phyloP scores from a whole-genome alignment of 2,329 filamentous ascomycete species.

The Penicillium janthinellum region DNA sequence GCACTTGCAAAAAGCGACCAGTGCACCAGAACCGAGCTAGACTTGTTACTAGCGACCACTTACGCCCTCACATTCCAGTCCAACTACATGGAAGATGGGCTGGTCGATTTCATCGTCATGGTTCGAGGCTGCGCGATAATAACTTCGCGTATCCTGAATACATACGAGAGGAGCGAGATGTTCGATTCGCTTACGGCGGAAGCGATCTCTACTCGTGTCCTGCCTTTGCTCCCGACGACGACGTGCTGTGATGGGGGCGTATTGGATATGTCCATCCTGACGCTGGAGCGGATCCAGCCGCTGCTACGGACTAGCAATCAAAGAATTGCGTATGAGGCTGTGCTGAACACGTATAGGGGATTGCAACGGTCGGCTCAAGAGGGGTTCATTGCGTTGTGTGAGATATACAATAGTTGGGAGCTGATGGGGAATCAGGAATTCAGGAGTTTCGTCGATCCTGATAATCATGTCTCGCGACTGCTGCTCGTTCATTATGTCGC shows the following conservation, averaged over 20 bases:
- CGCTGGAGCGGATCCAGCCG: neutral
- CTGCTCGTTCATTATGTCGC: neutral
- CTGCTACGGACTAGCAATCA: neutral
- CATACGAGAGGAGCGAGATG: neutral
- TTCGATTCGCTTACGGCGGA: neutral
- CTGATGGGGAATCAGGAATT: neutral
- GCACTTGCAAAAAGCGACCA: neutral
- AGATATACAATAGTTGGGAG: neutral
- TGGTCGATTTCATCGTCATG: constrained; percentile 39
- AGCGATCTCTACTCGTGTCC: neutral
- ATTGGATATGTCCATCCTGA: neutral
- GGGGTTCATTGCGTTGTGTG: neutral
- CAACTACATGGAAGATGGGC: constrained; percentile 36
- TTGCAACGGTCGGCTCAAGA: neutral
- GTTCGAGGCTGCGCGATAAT: constrained; percentile 37
- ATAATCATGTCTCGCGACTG: neutral
- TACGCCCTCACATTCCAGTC: constrained; percentile 39
- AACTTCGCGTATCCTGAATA: constrained; percentile 39
- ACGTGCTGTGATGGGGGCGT: neutral
- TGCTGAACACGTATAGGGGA: neutral
- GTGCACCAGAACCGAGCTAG: neutral
- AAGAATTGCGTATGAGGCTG: neutral
- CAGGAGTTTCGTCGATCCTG: neutral
- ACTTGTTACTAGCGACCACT: constrained; percentile 32
- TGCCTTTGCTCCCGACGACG: neutral